These are phyloP conservation scores for Wickerhamia fluorescens DNA, from an alignment of 805 yeast species.

Conservation along the genomic window DNA sequence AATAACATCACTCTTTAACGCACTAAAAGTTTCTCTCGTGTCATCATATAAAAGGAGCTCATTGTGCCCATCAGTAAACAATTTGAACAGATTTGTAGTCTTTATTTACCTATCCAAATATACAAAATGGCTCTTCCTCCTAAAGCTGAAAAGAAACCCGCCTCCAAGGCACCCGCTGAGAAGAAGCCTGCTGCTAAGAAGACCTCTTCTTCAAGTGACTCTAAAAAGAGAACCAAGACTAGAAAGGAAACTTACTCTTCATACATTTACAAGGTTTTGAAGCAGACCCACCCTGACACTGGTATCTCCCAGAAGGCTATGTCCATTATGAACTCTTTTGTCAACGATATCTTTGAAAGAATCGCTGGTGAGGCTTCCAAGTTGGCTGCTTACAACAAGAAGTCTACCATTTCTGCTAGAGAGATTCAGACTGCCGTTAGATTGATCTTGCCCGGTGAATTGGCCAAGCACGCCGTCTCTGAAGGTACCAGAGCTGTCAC, in stretches of 20 bases:
- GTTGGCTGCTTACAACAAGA: slow-evolving; percentile 35
- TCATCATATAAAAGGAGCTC: too few species aligned
- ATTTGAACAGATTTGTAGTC: too few species aligned
- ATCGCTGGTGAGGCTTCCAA: slow-evolving; percentile 31
- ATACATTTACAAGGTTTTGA: slow-evolving; percentile 33
- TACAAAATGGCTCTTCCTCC: slow-evolving; percentile 27
- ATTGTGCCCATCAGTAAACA: too few species aligned
- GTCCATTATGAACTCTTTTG: slow-evolving; percentile 34
- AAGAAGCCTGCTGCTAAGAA: slow-evolving; percentile 35
- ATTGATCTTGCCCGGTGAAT: slow-evolving; percentile 35
- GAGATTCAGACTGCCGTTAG: slow-evolving; percentile 33
- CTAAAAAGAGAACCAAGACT: slow-evolving; percentile 31
- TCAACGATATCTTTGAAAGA: slow-evolving; percentile 32
- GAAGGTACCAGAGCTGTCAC: slow-evolving; percentile 36
- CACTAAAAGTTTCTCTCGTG: too few species aligned
- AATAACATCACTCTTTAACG: too few species aligned
- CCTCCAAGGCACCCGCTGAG: slow-evolving; percentile 34
- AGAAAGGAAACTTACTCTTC: slow-evolving; percentile 34
- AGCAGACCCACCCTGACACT: slow-evolving; percentile 34
- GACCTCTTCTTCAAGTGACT: slow-evolving; percentile 23
- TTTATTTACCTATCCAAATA: too few species aligned
- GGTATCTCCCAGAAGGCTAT: slow-evolving; percentile 34
- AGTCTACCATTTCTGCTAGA: slow-evolving; percentile 33
- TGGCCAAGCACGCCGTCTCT: slow-evolving; percentile 34
- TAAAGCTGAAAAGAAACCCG: slow-evolving; percentile 34